Base-by-base conservation (phyloP, 2,329 filamentous ascomycete species). In the Aplosporella prunicola region DNA sequence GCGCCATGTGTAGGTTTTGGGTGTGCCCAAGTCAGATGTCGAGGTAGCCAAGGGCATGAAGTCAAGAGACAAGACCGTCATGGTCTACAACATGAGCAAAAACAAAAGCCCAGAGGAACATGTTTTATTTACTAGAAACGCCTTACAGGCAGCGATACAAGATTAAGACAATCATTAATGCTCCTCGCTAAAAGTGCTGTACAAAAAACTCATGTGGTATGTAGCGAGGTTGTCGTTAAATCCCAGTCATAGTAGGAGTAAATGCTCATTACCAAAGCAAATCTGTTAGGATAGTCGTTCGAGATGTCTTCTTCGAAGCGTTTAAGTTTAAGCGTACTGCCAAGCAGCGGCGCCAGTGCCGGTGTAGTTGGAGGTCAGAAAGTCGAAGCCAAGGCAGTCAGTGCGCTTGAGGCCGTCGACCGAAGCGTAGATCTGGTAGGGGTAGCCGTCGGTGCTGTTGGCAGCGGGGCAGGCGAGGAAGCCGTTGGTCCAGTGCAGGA, bases 31-130 rank as follows among this genome's bases (percentile, higher is more conserved):
- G 51, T 78, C 79, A 1, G 68, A 75, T 42, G 58, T 84, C 1
- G 64, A 71, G 28, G 70, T 85, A 26, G 68, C 71, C 9, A 74
- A 74, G 11, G 80, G 80, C 0, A 52, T 69, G 36, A 83, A 78
- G 53, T 77, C 73, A 14, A 67, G 72, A 40, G 72, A 79, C 28
- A 86, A 85, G 58, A 78, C 69, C 0, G 56, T 82, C 29, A 48
- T 40, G 23, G 45, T 58, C 4, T 35, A 44, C 17, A 42, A 41
- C 44, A 5, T 26, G 11, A 13, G 18, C 9, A 40, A 44, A 3
- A 39, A 40, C 29, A 42, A 20, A 11, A 49, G 45, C 20, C 37
- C 46, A 14, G 51, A 53, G 35, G 49, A 54, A 14, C 45, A 53
- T 15, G 35, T 57, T 2, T 44, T 48, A n/a, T 36, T 20, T 23